Evolutionary conservation across 768 basidiomycete species (phyloP).

Genomic region (Ramaria rubella): DNA sequence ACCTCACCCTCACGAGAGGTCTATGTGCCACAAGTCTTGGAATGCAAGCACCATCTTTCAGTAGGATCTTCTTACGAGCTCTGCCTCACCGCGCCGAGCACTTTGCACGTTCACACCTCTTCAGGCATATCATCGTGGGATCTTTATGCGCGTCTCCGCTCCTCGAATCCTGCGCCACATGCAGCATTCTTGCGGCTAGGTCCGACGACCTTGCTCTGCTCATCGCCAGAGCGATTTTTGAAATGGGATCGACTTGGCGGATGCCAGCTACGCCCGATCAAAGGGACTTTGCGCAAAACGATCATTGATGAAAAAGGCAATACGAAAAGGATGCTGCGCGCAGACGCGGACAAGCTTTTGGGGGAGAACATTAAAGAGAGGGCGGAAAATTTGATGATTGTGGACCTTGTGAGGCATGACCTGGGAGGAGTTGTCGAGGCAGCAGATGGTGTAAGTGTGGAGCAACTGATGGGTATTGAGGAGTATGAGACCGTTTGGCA

Average conservation of each 20-base stretch:
- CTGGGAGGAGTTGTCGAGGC: conserved; percentile 61
- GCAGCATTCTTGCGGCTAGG: conserved; percentile 74
- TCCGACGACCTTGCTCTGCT: conserved; percentile 72
- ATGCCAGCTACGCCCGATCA: conserved; percentile 90
- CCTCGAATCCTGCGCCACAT: conserved; percentile 82
- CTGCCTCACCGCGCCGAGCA: conserved; percentile 75
- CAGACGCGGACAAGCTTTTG: conserved; percentile 56
- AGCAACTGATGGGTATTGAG: conserved; percentile 81
- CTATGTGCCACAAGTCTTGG: conserved; percentile 64
- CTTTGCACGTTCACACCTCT: conserved; percentile 32
- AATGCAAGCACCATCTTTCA: conserved; percentile 67
- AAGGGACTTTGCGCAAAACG: conserved; percentile 78
- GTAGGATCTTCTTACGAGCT: conserved; percentile 91
- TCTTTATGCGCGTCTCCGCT: conserved; percentile 63
- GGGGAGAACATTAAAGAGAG: conserved; percentile 78
- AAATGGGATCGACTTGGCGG: conserved; percentile 58
- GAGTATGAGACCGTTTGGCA: conserved; percentile 95
- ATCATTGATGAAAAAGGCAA: conserved; percentile 27
- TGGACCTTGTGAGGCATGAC: conserved; percentile 92
- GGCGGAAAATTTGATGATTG: conserved; percentile 97
- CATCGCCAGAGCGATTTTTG: conserved; percentile 89
- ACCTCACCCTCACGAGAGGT: conserved; percentile 43
- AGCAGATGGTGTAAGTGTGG: conserved; percentile 74
- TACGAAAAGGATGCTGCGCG: conserved; percentile 44
- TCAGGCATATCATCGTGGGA: conserved; percentile 52